These are phyloP conservation scores for Fusarium globosum DNA, from an alignment of 2,329 filamentous ascomycete genomes.

Conservation along the genomic window DNA sequence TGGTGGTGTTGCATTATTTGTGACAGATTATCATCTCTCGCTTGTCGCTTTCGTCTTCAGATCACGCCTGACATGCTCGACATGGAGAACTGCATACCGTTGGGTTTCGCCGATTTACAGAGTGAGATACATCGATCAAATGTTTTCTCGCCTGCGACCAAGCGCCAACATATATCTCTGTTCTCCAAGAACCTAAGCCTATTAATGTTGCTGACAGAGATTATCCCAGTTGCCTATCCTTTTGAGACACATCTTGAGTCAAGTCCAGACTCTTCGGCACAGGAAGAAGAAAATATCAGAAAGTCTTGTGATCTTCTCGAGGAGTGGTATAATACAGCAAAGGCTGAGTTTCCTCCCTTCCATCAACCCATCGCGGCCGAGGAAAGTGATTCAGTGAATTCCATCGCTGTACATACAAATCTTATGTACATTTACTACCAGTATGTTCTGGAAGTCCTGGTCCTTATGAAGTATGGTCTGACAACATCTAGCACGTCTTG, in stretches of 20 bases:
- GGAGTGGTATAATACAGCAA: neutral
- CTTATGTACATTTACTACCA: neutral
- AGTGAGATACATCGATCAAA: neutral
- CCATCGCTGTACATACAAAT: neutral
- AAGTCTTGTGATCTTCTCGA: neutral
- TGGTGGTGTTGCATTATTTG: slow-evolving; percentile 6
- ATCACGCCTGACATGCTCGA: neutral
- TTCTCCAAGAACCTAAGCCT: neutral
- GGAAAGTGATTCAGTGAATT: accelerated
- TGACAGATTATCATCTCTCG: neutral
- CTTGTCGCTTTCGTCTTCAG: neutral
- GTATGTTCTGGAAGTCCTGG: accelerated
- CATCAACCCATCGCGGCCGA: accelerated
- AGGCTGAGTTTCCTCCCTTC: neutral
- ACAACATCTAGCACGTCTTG: neutral
- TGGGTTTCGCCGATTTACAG: neutral
- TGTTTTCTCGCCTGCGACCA: neutral
- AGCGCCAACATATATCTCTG: neutral
- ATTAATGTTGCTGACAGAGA: neutral
- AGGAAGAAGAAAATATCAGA: neutral
- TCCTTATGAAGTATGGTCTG: accelerated
- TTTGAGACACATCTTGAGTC: neutral
- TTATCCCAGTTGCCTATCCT: neutral
- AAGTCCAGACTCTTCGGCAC: neutral
- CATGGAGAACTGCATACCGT: neutral